Conservation (phyloP, 2,329 filamentous ascomycete genomes). For the Samsoniella hepiali region DNA sequence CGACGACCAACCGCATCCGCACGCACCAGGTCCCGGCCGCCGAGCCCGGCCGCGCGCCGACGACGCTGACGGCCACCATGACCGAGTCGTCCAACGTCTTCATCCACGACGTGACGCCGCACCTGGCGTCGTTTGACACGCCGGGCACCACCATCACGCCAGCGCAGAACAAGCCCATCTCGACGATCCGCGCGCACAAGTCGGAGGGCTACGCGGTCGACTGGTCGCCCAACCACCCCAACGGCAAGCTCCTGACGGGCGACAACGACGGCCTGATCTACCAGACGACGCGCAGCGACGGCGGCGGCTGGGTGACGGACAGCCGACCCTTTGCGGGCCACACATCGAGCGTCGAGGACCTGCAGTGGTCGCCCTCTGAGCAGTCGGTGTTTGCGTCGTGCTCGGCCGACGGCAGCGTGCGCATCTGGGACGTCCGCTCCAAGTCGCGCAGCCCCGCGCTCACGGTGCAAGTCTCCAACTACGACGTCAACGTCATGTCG, state of each 20-base stretch:
- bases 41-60: slow-evolving; percentile 68
- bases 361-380: slow-evolving; percentile 95
- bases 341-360: slow-evolving; percentile 80
- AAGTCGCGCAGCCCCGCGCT: slow-evolving; percentile 88
- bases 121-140: slow-evolving; percentile 84
- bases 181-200: slow-evolving; percentile 86
- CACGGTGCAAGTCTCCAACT: slow-evolving; percentile 75
- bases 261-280: slow-evolving; percentile 91
- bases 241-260: slow-evolving; percentile 84
- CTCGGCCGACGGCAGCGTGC: slow-evolving; percentile 89
- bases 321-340: slow-evolving; percentile 81
- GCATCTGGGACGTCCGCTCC: slow-evolving; percentile 91
- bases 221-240: slow-evolving; percentile 77
- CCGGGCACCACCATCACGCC: slow-evolving; percentile 78
- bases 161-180: slow-evolving; percentile 83
- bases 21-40: slow-evolving; percentile 73
- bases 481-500: slow-evolving; percentile 93
- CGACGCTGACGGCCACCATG: slow-evolving; percentile 86
- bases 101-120: slow-evolving; percentile 90
- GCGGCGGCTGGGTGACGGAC: slow-evolving; percentile 86
- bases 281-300: slow-evolving; percentile 78
- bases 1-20: slow-evolving; percentile 92
- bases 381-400: slow-evolving; percentile 91
- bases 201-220: slow-evolving; percentile 94
- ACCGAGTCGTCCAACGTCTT: slow-evolving; percentile 84